Evolutionary conservation across 1,139 yeast genomes (phyloP).

Genomic region (Protomyces pachydermus): DNA sequence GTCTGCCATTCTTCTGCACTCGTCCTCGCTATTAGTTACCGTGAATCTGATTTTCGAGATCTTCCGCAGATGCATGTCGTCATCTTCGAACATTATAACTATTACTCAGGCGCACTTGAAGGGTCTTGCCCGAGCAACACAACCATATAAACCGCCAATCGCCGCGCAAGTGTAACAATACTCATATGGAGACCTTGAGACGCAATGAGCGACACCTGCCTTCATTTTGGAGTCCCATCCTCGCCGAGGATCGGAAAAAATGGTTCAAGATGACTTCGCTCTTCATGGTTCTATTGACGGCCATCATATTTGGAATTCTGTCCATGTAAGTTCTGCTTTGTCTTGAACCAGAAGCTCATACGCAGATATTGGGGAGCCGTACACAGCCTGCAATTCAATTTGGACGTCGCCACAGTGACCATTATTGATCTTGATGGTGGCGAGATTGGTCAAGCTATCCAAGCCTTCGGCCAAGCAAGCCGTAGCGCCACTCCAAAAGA

Average conservation of each 20-base stretch:
- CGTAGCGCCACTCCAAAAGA: not conserved
- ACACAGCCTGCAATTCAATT: slow-evolving; percentile 18
- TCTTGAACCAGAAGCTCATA: not conserved
- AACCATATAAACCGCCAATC: too few relatives aligned
- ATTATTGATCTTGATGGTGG: slow-evolving; percentile 21
- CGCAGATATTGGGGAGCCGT: slow-evolving; percentile 24
- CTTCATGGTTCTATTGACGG: slow-evolving; percentile 7
- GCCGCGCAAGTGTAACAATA: too few relatives aligned
- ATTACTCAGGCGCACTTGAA: too few relatives aligned
- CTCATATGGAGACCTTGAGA: not conserved
- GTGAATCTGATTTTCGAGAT: too few relatives aligned
- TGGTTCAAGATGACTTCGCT: slow-evolving; percentile 3
- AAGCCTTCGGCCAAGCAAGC: slow-evolving; percentile 1
- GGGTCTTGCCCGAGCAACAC: too few relatives aligned
- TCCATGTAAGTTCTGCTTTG: not conserved
- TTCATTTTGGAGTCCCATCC: slow-evolving; percentile 1
- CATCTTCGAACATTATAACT: too few relatives aligned
- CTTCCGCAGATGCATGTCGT: too few relatives aligned
- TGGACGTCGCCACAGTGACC: slow-evolving; percentile 22
- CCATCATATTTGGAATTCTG: slow-evolving; percentile 13
- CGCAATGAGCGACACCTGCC: slow-evolving; percentile 4
- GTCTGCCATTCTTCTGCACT: too few relatives aligned
- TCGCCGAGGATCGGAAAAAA: slow-evolving; percentile 13
- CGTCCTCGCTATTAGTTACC: too few relatives aligned
- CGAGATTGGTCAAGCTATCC: slow-evolving; percentile 17